A percentile compares a stretch with the other conserved stretches of the same genome.
Evolutionary conservation across 768 basidiomycete genomes (phyloP).

Genomic region (Auricularia auricula-judae): DNA sequence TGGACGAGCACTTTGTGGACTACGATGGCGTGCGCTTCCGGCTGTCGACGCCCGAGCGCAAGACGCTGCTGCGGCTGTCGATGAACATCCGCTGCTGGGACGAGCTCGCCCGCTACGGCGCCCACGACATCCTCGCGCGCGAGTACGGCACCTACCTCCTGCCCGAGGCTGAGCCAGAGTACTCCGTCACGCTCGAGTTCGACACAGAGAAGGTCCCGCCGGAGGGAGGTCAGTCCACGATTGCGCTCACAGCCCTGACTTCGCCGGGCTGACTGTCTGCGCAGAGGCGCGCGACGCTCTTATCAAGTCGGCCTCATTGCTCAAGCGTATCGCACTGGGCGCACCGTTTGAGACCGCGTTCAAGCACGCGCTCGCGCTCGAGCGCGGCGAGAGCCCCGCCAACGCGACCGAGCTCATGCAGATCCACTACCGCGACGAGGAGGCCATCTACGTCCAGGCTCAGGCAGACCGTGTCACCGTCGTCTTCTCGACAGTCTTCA

Average conservation of each 20-base stretch:
- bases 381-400: slow-evolving; percentile 39
- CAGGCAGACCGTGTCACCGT: slow-evolving; percentile 93
- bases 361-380: slow-evolving; percentile 70
- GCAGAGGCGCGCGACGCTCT: slow-evolving; percentile 72
- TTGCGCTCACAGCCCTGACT: background rate
- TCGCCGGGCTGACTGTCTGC: background rate
- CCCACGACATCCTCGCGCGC: slow-evolving; percentile 59
- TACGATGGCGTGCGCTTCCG: slow-evolving; percentile 96
- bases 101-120: slow-evolving; percentile 83
- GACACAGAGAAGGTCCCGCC: slow-evolving; percentile 78
- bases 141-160: slow-evolving; percentile 73
- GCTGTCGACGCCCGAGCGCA: slow-evolving; percentile 76
- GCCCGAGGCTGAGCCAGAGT: slow-evolving; percentile 69
- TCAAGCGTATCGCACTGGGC: slow-evolving; percentile 89
- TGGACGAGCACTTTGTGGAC: slow-evolving; percentile 96
- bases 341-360: slow-evolving; percentile 92
- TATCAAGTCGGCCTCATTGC: slow-evolving; percentile 67
- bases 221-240: slow-evolving; percentile 50
- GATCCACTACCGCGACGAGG: slow-evolving; percentile 91
- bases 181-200: slow-evolving; percentile 77
- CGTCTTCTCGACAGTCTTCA: slow-evolving; percentile 93
- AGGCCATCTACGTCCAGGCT: slow-evolving; percentile 92
- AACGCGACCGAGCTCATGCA: slow-evolving; percentile 78
- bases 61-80: slow-evolving; percentile 73
- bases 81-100: slow-evolving; percentile 98